Evolutionary conservation across 1,139 yeast genomes (phyloP).

Genomic region (Suhomyces anneliseae): DNA sequence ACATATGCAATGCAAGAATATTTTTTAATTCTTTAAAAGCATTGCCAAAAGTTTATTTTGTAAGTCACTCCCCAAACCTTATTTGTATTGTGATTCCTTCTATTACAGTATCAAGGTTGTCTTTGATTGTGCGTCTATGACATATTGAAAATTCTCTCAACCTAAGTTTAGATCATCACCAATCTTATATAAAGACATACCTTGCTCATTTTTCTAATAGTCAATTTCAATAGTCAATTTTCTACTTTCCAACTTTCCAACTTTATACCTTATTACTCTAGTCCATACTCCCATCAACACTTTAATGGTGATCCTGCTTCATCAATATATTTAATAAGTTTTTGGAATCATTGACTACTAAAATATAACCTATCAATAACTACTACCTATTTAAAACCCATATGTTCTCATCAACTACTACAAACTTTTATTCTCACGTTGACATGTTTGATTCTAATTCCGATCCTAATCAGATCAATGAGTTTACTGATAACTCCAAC

Average conservation of each 20-base stretch:
- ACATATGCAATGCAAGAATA: conserved; percentile 1
- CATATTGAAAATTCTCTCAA: conserved; percentile 7
- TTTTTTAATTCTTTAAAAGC: background rate
- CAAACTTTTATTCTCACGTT: conserved; percentile 15
- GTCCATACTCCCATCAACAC: no score
- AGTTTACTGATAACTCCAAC: conserved; percentile 11
- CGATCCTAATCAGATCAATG: conserved; percentile 18
- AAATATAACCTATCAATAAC: no score
- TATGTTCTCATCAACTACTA: conserved; percentile 11
- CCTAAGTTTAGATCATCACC: conserved; percentile 4
- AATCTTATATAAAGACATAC: conserved; percentile 2
- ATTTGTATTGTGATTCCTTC: conserved; percentile 6
- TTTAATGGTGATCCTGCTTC: no score
- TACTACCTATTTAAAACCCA: background rate
- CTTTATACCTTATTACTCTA: no score
- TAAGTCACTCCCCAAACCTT: conserved; percentile 6
- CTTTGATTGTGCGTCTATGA: conserved; percentile 6
- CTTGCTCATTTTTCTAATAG: background rate
- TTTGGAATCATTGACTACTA: no score
- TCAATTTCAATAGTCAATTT: background rate
- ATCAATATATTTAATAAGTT: no score
- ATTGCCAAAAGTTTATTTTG: conserved; percentile 4
- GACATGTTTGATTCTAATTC: conserved; percentile 24
- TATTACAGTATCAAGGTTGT: conserved; percentile 3
- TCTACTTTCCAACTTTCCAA: no score